phyloP scores from a whole-genome alignment of 164 flowering plant genomes.

The Vitis vinifera region DNA sequence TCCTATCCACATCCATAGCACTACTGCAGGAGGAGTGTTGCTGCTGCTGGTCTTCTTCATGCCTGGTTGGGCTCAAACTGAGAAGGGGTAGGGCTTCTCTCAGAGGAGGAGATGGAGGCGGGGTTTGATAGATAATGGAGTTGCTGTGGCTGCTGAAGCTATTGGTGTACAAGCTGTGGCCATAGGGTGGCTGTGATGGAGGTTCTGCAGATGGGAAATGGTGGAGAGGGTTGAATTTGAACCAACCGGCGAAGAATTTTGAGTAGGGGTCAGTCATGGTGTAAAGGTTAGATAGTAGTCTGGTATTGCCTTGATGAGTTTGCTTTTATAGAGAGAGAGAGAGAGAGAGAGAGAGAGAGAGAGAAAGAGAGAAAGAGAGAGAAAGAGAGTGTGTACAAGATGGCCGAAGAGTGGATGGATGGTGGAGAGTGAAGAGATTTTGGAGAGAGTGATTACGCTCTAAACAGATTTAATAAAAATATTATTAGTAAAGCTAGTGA shows the following conservation, averaged over 20 bases:
- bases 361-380: slow-evolving; percentile 26
- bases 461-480: not conserved
- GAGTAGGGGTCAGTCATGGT: slow-evolving; percentile 50
- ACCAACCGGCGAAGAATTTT: slow-evolving; percentile 33
- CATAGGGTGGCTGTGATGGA: slow-evolving; percentile 5
- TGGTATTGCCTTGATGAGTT: slow-evolving; percentile 4
- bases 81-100: slow-evolving; percentile 56
- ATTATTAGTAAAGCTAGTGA: slow-evolving; percentile 5
- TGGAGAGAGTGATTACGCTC: not conserved
- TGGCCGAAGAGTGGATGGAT: slow-evolving; percentile 27
- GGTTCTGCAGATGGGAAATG: slow-evolving; percentile 12
- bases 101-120: slow-evolving; percentile 56
- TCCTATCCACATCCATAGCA: slow-evolving; percentile 24
- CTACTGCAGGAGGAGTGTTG: slow-evolving; percentile 8
- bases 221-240: slow-evolving; percentile 28
- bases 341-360: slow-evolving; percentile 28
- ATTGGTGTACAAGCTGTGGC: slow-evolving; percentile 9
- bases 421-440: slow-evolving; percentile 22
- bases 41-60: slow-evolving; percentile 11
- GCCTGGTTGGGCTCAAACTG: slow-evolving; percentile 32
- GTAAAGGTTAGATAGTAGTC: slow-evolving; percentile 7
- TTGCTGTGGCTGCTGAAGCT: slow-evolving; percentile 1
- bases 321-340: slow-evolving; percentile 27
- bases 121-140: slow-evolving; percentile 10
- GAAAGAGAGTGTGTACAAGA: slow-evolving; percentile 30